phyloP scores from a whole-genome alignment of 2,329 filamentous ascomycete genomes.

The Fusarium sp. region DNA sequence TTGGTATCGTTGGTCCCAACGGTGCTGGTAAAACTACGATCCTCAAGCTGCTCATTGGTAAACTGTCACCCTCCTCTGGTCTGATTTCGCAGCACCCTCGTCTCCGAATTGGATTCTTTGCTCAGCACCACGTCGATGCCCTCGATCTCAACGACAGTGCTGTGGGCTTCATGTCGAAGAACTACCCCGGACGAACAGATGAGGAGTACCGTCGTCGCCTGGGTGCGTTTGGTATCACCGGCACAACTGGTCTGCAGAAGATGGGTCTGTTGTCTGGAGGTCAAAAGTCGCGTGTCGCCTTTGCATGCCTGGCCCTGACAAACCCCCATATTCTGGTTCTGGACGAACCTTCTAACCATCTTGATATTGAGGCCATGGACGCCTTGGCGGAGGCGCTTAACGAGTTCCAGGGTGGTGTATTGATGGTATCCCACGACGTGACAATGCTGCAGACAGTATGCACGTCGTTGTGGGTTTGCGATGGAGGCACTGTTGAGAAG shows the following conservation, averaged over 20 bases:
- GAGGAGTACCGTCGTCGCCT: slow-evolving; percentile 97
- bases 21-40: slow-evolving; percentile 98
- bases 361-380: slow-evolving; percentile 99
- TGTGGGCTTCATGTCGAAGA: slow-evolving; percentile 95
- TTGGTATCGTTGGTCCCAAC: slow-evolving; percentile 99
- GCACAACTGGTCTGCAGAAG: slow-evolving; percentile 95
- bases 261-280: slow-evolving; percentile 95
- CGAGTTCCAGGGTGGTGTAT: slow-evolving; percentile 90
- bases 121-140: slow-evolving; percentile 97
- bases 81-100: slow-evolving; percentile 89
- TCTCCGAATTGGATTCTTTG: slow-evolving; percentile 94
- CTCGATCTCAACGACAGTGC: slow-evolving; percentile 89
- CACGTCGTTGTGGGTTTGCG: slow-evolving; percentile 95
- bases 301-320: slow-evolving; percentile 91
- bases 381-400: slow-evolving; percentile 85
- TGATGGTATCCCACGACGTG: slow-evolving; percentile 99
- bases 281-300: slow-evolving; percentile 97
- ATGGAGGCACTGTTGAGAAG: slow-evolving; percentile 92
- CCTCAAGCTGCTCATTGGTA: slow-evolving; percentile 95
- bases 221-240: slow-evolving; percentile 89
- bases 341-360: slow-evolving; percentile 97
- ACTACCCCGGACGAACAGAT: slow-evolving; percentile 88
- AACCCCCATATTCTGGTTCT: slow-evolving; percentile 98
- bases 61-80: slow-evolving; percentile 79
- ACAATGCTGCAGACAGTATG: slow-evolving; percentile 98